phyloP scores from a whole-genome alignment of 2,329 filamentous ascomycete genomes.

The Herpotrichia juniperi region DNA sequence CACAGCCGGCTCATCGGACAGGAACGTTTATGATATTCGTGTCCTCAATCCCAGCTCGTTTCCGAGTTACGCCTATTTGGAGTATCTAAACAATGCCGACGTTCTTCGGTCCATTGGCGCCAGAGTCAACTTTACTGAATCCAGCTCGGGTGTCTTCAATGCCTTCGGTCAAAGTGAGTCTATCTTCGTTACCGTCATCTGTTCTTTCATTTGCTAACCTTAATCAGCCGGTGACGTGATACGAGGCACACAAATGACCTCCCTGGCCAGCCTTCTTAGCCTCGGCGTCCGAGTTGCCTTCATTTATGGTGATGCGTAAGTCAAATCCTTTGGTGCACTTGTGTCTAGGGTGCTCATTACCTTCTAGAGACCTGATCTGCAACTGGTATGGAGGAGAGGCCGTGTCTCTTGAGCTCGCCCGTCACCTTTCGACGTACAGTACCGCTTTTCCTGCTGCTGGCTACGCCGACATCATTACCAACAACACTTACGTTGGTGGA shows the following conservation, averaged over 20 bases:
- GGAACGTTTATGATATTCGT: conserved; percentile 56
- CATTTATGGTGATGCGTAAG: conserved; percentile 67
- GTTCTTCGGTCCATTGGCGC: conserved; percentile 59
- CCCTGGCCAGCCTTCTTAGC: conserved; percentile 50
- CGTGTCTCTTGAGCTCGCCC: conserved; percentile 64
- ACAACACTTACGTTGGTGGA: conserved; percentile 70
- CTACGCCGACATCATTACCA: conserved; percentile 74
- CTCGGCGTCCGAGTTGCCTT: conserved; percentile 64
- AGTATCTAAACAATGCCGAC: conserved; percentile 57
- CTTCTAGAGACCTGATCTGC: conserved; percentile 54
- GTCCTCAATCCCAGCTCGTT: conserved; percentile 41
- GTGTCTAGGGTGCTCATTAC: neutral
- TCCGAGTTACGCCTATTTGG: conserved; percentile 52
- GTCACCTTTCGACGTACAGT: conserved; percentile 50
- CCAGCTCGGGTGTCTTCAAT: conserved; percentile 45
- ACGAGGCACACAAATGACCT: conserved; percentile 47
- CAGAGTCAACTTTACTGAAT: conserved; percentile 57
- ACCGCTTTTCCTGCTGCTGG: conserved; percentile 67
- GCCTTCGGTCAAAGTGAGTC: conserved; percentile 44
- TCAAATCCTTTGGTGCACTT: neutral
- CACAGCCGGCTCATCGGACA: conserved; percentile 4
- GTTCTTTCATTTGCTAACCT: conserved; percentile 12
- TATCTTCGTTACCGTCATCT: neutral
- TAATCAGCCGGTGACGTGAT: conserved; percentile 52
- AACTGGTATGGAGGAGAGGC: conserved; percentile 77